phyloP scores from a whole-genome alignment of 179 eudicot species.

The Dionaea muscipula region DNA sequence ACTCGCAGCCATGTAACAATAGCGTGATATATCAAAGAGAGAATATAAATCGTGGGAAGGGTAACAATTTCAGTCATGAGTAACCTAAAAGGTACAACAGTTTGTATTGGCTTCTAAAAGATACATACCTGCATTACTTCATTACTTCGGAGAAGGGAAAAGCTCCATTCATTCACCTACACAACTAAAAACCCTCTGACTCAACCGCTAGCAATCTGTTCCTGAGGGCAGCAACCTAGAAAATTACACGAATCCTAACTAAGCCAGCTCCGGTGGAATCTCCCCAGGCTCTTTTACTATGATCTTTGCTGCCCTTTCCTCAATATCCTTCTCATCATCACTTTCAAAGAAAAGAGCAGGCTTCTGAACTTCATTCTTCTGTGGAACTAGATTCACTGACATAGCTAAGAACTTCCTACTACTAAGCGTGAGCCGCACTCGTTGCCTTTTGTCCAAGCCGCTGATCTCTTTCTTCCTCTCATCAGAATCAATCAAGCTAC shows the following conservation, averaged over 20 bases:
- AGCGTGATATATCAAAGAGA: too few species aligned
- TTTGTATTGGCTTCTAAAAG: constrained; percentile 27
- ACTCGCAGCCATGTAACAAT: not conserved
- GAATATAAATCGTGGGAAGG: constrained; percentile 3
- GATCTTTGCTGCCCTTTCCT: constrained; percentile 37
- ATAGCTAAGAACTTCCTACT: constrained; percentile 26
- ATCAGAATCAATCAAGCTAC: constrained; percentile 18
- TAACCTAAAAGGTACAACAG: constrained; percentile 25
- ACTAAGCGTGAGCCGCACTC: constrained; percentile 35
- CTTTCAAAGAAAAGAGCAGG: constrained; percentile 22
- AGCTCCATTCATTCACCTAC: constrained; percentile 21
- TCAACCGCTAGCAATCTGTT: constrained; percentile 29
- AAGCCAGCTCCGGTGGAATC: constrained; percentile 26
- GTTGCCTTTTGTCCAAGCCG: constrained; percentile 28
- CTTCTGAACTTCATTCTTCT: constrained; percentile 21
- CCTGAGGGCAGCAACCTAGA: constrained; percentile 31
- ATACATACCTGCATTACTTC: constrained; percentile 58
- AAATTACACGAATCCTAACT: constrained; percentile 39
- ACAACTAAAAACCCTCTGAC: constrained; percentile 29
- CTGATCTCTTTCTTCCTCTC: constrained; percentile 15
- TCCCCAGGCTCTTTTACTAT: constrained; percentile 37
- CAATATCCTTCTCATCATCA: constrained; percentile 26
- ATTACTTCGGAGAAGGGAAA: constrained; percentile 24
- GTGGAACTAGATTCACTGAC: constrained; percentile 10
- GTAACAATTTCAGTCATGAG: constrained; percentile 24